Evolutionary conservation across 2,329 filamentous ascomycete genomes (phyloP).

Genomic region (Penicillium palitans): DNA sequence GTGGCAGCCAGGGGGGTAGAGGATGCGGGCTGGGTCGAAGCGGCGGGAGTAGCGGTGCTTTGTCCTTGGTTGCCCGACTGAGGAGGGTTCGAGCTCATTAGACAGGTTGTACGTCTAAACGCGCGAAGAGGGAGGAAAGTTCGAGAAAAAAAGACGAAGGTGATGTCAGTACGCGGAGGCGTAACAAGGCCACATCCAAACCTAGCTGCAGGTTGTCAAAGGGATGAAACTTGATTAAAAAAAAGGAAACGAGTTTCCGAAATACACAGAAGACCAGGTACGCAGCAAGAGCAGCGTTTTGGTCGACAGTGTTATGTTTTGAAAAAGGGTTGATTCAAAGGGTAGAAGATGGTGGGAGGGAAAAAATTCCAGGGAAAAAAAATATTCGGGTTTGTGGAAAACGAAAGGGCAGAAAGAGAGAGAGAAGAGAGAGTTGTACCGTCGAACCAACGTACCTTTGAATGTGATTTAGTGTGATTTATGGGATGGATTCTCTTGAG

Average conservation of each 20-base stretch:
- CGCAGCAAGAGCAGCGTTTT: conserved; percentile 25
- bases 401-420: conserved; percentile 6
- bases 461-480: neutral
- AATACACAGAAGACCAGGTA: conserved; percentile 26
- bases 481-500: neutral
- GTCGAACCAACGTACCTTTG: conserved; percentile 12
- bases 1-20: conserved; percentile 54
- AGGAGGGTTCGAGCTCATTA: conserved; percentile 62
- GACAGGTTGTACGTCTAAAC: conserved; percentile 42
- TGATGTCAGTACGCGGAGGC: conserved; percentile 30
- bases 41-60: conserved; percentile 37
- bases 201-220: conserved; percentile 18
- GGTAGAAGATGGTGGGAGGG: conserved; percentile 21
- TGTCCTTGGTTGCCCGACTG: conserved; percentile 52
- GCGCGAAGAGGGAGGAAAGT: conserved; percentile 18
- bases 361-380: conserved; percentile 27
- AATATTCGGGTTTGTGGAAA: conserved; percentile 23
- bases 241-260: conserved; percentile 18
- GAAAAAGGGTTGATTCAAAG: conserved; percentile 12
- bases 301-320: conserved; percentile 15
- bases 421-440: neutral
- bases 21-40: conserved; percentile 50
- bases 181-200: conserved; percentile 29
- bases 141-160: conserved; percentile 13
- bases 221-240: conserved; percentile 13